Conservation (phyloP, 2,329 filamentous ascomycete genomes). For the Polychaeton citri region DNA sequence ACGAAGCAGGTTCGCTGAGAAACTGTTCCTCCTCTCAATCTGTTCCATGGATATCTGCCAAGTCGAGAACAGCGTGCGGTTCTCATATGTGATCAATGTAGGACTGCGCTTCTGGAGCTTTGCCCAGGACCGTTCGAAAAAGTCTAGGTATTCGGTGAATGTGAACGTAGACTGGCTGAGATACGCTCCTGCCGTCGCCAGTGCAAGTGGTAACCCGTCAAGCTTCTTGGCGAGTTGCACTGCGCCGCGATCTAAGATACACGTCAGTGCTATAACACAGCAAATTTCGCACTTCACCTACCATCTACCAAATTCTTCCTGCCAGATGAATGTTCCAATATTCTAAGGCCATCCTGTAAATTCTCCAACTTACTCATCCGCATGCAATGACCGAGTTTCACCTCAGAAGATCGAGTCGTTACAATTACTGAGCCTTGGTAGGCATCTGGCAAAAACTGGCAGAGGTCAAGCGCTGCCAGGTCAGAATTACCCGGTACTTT, state of each 20-base stretch:
- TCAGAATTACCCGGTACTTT: constrained; percentile 10
- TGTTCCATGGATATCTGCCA: constrained; percentile 20
- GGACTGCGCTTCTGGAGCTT: constrained; percentile 19
- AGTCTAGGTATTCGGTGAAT: constrained; percentile 3
- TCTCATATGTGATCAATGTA: constrained; percentile 4
- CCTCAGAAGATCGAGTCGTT: constrained; percentile 25
- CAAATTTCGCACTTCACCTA: constrained; percentile 6
- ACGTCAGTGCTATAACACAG: background rate
- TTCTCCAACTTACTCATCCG: constrained; percentile 21
- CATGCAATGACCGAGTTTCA: constrained; percentile 22
- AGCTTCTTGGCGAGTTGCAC: constrained; percentile 13
- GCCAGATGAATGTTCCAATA: constrained; percentile 18
- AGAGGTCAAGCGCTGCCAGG: constrained; percentile 19
- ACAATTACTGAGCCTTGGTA: constrained; percentile 32
- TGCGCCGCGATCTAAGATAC: constrained; percentile 18
- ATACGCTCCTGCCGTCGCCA: constrained; percentile 14
- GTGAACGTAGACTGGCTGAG: constrained; percentile 5
- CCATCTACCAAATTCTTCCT: constrained; percentile 13
- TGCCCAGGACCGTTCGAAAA: constrained; percentile 4
- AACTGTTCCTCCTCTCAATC: constrained; percentile 9
- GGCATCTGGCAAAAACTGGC: constrained; percentile 16
- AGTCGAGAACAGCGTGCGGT: constrained; percentile 15
- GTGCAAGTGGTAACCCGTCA: constrained; percentile 16
- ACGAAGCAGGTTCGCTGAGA: constrained; percentile 15
- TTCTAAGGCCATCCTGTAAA: constrained; percentile 18